Percentiles rank a stretch among this genome's conserved stretches.
Evolutionary conservation across 2,329 filamentous ascomycete species (phyloP).

Genomic region (Botrytis squamosa): DNA sequence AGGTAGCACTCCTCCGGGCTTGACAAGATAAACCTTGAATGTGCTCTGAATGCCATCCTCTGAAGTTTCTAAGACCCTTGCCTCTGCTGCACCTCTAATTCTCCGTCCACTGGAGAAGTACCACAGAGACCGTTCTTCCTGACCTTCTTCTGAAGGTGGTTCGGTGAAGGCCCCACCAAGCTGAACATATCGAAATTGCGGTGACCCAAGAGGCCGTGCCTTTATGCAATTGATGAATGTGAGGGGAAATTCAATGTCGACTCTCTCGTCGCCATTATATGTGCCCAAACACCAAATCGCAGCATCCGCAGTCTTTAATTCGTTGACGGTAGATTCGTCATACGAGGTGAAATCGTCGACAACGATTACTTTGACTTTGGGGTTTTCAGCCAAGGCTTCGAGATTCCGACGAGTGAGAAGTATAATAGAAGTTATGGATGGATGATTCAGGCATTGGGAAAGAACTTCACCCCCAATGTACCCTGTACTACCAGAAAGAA

Average conservation of each 20-base stretch:
- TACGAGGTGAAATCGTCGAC: conserved; percentile 2
- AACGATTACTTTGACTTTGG: conserved; percentile 1
- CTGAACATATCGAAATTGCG: not conserved
- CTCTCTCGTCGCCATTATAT: not conserved
- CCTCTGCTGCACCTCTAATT: conserved; percentile 8
- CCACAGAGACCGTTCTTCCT: not conserved
- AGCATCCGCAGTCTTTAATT: not conserved
- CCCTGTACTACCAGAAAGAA: not conserved
- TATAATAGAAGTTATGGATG: not conserved
- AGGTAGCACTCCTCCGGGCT: conserved; percentile 4
- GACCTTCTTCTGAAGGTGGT: conserved; percentile 2
- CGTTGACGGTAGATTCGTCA: not conserved
- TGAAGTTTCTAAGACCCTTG: not conserved
- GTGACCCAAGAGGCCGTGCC: not conserved
- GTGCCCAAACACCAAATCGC: conserved; percentile 9
- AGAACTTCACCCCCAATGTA: conserved; percentile 10
- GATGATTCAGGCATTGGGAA: not conserved
- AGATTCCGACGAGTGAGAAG: not conserved
- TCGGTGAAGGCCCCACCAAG: conserved; percentile 1
- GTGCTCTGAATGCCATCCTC: not conserved
- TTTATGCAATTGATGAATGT: not conserved
- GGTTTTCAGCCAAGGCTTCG: not conserved
- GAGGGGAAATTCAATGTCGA: conserved; percentile 4
- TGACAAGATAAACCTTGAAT: conserved; percentile 3
- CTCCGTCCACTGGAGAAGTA: not conserved